phyloP scores from a whole-genome alignment of 2,329 filamentous ascomycete species.

The Aspergillus fructus region DNA sequence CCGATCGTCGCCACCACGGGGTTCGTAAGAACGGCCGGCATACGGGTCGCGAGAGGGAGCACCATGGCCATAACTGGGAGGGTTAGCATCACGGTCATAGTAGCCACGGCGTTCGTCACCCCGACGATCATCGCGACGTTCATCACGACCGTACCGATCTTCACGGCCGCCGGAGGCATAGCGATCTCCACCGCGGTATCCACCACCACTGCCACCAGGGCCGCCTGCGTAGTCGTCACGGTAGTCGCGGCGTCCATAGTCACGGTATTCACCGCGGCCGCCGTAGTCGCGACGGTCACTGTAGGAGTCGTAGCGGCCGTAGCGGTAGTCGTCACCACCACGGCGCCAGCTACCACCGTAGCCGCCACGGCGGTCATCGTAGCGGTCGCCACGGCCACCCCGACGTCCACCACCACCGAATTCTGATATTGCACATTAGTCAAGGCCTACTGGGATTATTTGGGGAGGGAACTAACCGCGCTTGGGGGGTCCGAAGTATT shows the following conservation, averaged over 20 bases:
- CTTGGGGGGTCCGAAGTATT: slow-evolving; percentile 99
- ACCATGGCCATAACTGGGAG: slow-evolving; percentile 43
- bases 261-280: slow-evolving; percentile 39
- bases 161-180: slow-evolving; percentile 33
- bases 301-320: slow-evolving; percentile 48
- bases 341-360: slow-evolving; percentile 50
- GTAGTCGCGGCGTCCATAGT: slow-evolving; percentile 51
- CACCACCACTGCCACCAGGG: slow-evolving; percentile 39
- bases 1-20: slow-evolving; percentile 36
- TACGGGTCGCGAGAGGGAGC: slow-evolving; percentile 32
- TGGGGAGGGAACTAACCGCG: slow-evolving; percentile 64
- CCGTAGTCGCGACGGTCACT: slow-evolving; percentile 51
- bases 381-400: slow-evolving; percentile 48
- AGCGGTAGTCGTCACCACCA: slow-evolving; percentile 41
- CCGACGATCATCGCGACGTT: slow-evolving; percentile 52
- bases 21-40: slow-evolving; percentile 37
- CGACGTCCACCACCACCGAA: slow-evolving; percentile 52
- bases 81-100: slow-evolving; percentile 55
- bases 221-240: slow-evolving; percentile 43
- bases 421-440: slow-evolving; percentile 23
- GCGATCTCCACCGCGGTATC: slow-evolving; percentile 42
- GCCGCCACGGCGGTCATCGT: slow-evolving; percentile 55
- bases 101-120: slow-evolving; percentile 51
- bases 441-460: background rate
- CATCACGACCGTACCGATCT: slow-evolving; percentile 44